phyloP scores from a whole-genome alignment of 2,329 filamentous ascomycete genomes.

The Mariannaea elegans region DNA sequence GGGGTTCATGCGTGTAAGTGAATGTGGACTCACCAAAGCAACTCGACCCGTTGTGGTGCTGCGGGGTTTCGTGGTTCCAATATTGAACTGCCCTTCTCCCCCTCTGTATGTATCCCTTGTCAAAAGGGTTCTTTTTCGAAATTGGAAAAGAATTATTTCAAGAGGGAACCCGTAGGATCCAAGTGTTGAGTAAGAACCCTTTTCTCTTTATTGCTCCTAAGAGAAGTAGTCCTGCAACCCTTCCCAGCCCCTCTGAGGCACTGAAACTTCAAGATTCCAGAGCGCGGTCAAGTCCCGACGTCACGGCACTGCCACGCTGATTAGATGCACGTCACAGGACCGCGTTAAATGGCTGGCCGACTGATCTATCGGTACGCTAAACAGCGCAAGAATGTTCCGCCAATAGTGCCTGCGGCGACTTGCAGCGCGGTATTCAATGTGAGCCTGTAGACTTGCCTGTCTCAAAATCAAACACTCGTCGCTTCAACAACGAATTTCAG shows the following conservation, averaged over 20 bases:
- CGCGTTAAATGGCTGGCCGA: conserved; percentile 23
- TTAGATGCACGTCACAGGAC: conserved; percentile 31
- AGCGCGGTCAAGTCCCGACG: conserved; percentile 25
- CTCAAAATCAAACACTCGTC: conserved; percentile 36
- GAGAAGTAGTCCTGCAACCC: conserved; percentile 24
- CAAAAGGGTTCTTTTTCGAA: conserved; percentile 23
- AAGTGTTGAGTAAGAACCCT: conserved; percentile 29
- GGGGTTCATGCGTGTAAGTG: conserved; percentile 18
- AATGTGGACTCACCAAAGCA: conserved; percentile 24
- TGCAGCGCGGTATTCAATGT: conserved; percentile 5
- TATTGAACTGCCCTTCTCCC: conserved; percentile 4
- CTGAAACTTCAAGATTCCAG: conserved; percentile 42
- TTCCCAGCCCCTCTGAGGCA: conserved; percentile 36
- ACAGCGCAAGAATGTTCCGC: conserved; percentile 33
- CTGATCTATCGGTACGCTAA: conserved; percentile 17
- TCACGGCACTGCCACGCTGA: conserved; percentile 34
- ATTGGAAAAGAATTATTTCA: conserved; percentile 28
- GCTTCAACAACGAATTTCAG: conserved; percentile 15
- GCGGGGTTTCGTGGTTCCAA: background rate
- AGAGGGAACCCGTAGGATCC: conserved; percentile 28
- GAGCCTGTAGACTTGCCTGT: conserved; percentile 31
- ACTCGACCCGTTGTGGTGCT: conserved; percentile 6
- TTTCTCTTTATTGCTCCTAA: conserved; percentile 38
- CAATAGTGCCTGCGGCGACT: conserved; percentile 32
- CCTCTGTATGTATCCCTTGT: conserved; percentile 13